phyloP scores from a whole-genome alignment of 352 stramenopile genomes.

The Phytophthora litchii region DNA sequence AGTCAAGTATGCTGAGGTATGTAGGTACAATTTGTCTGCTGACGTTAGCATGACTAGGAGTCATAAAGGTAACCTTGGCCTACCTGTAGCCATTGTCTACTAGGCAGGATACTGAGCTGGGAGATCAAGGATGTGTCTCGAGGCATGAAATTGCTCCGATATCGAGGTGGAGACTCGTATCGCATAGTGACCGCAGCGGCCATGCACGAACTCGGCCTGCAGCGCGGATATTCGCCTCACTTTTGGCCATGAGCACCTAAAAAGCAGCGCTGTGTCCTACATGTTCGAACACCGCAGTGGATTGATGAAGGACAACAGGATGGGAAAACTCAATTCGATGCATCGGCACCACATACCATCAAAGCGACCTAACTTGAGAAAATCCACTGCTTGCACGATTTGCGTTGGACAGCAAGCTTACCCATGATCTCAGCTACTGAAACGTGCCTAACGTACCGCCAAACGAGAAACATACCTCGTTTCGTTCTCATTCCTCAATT shows the following conservation, averaged over 20 bases:
- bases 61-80: too few relatives aligned
- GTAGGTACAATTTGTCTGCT: too few relatives aligned
- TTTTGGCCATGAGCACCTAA: constrained; percentile 12
- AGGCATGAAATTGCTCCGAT: not conserved
- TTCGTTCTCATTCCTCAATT: constrained; percentile 39
- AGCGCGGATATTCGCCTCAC: not conserved
- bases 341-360: constrained; percentile 1
- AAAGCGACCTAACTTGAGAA: constrained; percentile 27
- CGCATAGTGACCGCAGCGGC: constrained; percentile 20
- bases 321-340: constrained; percentile 14
- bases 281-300: constrained; percentile 21
- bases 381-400: constrained; percentile 26
- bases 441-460: constrained; percentile 13
- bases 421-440: constrained; percentile 17
- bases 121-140: not conserved
- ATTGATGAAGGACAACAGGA: constrained; percentile 22
- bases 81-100: too few relatives aligned
- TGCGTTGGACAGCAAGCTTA: too few relatives aligned
- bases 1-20: too few relatives aligned
- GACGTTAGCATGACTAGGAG: too few relatives aligned
- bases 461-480: not conserved
- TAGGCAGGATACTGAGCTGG: not conserved
- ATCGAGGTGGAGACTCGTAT: constrained; percentile 11
- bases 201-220: constrained; percentile 12
- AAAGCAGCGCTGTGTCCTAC: constrained; percentile 20